Base-by-base conservation (phyloP, 108 stramenopile genomes). In the Aurantiochytrium sp. region DNA sequence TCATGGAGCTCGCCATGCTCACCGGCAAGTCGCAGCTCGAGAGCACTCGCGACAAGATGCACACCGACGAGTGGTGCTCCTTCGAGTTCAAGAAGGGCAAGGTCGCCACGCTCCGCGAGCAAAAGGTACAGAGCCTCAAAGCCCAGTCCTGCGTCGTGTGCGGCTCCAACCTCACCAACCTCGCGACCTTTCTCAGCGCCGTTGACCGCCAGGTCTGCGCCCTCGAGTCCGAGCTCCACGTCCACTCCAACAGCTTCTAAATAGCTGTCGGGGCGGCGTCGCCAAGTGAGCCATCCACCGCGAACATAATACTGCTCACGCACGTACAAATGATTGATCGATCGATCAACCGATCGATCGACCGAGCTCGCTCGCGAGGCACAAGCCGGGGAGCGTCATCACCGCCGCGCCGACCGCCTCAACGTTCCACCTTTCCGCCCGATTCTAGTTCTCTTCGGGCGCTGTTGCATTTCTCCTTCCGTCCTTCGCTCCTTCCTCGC, bases 181-280 rank as follows among this genome's bases (percentile, higher is more conserved):
- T 81, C 30, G 73, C 73, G 19, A 37, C 36, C 73, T 81, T 81
- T 30, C 73, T 81, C 42, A 81, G 42, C 73, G 12, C 73, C 19
- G 73, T 81, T 0, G 73, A 81, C 24, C 39, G 73, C 19, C 39
- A 81, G 45, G 45, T 81, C 24, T 81, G 73, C 45, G 42, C 39
- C 10, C 73, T 81, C 42, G 73, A 81, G 45, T 81, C 73, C 8
- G 73, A 81, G 73, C 73, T 81, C 73, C 73, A 81, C 73, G 73
- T 81, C 21, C 73, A 81, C 73, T 65, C 59, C 22, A 65, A 34
- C 59, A 12, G 32, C 27, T 27, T 30, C 59, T 65, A 27, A 54
- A 21, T 54, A 54, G 53, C 53, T 19, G 17, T 54, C 17, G 17
- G 21, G 53, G 53, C 21, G 53, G 53, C 12, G 0, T 12, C 53